phyloP scores from a whole-genome alignment of 495 filamentous ascomycete species.

The Annulohypoxylon nitens region DNA sequence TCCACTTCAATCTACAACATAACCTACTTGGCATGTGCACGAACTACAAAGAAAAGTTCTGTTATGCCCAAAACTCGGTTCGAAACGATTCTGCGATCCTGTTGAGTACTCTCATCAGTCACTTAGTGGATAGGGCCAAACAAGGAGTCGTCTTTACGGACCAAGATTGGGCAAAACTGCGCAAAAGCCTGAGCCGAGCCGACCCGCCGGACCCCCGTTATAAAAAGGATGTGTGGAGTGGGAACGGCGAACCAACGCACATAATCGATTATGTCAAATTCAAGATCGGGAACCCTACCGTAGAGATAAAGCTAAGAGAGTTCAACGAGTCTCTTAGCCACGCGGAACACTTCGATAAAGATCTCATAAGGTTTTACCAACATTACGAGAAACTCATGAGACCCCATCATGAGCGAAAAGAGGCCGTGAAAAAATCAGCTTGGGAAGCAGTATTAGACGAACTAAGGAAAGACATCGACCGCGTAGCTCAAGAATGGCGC shows the following conservation, averaged over 20 bases:
- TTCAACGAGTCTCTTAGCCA: slow-evolving; percentile 48
- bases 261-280: slow-evolving; percentile 84
- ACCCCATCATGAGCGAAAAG: slow-evolving; percentile 32
- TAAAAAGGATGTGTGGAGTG: slow-evolving; percentile 52
- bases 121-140: slow-evolving; percentile 86
- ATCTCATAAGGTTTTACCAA: slow-evolving; percentile 47
- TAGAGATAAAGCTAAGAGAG: slow-evolving; percentile 63
- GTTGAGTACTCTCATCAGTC: slow-evolving; percentile 77
- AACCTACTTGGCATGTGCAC: slow-evolving; percentile 81
- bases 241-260: slow-evolving; percentile 60
- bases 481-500: slow-evolving; percentile 51
- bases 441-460: slow-evolving; percentile 48
- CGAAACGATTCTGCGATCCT: slow-evolving; percentile 65
- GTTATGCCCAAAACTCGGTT: slow-evolving; percentile 73
- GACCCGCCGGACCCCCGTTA: slow-evolving; percentile 58
- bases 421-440: slow-evolving; percentile 43
- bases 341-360: slow-evolving; percentile 41
- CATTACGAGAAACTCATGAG: slow-evolving; percentile 40
- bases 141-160: slow-evolving; percentile 77
- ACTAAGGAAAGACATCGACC: slow-evolving; percentile 54
- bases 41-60: slow-evolving; percentile 76
- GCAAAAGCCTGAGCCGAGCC: slow-evolving; percentile 55
- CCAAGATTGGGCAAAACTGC: slow-evolving; percentile 66
- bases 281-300: slow-evolving; percentile 65
- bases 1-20: slow-evolving; percentile 74